A percentile compares a stretch with the other conserved stretches of the same genome.
Conservation (phyloP, 495 filamentous ascomycete species). For the Neurospora sp. region DNA sequence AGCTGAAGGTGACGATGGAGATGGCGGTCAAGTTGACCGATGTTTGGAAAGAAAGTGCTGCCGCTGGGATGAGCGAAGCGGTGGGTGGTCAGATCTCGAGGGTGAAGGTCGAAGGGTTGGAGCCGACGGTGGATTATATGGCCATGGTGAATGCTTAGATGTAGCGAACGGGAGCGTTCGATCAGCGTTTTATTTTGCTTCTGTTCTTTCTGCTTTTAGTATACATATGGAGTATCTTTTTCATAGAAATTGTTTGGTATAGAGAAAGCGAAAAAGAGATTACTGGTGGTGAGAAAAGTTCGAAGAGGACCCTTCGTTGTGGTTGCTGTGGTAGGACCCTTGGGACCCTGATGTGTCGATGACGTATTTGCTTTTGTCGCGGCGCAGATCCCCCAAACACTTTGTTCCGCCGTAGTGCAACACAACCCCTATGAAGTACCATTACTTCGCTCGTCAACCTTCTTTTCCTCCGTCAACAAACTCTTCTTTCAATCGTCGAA, state of each 20-base stretch:
- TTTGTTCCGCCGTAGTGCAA: neutral
- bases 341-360: neutral
- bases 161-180: neutral
- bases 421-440: neutral
- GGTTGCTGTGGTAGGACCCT: neutral
- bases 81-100: neutral
- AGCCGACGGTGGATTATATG: conserved; percentile 19
- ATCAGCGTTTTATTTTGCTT: neutral
- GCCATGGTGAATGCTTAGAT: conserved; percentile 17
- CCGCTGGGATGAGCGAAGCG: neutral
- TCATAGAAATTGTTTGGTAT: neutral
- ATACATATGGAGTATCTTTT: neutral
- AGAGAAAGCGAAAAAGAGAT: neutral
- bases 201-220: neutral
- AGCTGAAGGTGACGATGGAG: conserved; percentile 12
- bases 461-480: neutral
- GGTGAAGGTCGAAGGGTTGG: neutral
- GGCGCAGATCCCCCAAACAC: neutral
- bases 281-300: neutral
- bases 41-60: conserved; percentile 13
- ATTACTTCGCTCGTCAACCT: neutral
- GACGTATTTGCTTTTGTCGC: neutral
- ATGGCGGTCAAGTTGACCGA: conserved; percentile 7
- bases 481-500: neutral
- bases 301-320: neutral